Evolutionary conservation across 331 rosid species (phyloP).

Genomic region (Quercus phellos): DNA sequence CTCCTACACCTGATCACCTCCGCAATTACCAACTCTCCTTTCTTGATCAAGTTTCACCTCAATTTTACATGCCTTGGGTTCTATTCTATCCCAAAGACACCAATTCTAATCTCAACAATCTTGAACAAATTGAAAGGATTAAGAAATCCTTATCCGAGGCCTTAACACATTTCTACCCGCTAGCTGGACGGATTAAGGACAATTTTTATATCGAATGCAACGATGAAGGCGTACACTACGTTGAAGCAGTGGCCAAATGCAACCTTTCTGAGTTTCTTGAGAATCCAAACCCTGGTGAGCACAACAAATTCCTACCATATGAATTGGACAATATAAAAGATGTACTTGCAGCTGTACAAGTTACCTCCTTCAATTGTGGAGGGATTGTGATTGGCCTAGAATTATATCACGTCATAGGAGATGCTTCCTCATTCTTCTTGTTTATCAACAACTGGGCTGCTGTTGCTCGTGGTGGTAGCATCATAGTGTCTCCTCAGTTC

Average conservation of each 20-base stretch:
- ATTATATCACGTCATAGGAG: slow-evolving; percentile 28
- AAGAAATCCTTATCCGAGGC: slow-evolving; percentile 26
- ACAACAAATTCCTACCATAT: slow-evolving; percentile 24
- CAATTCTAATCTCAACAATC: not conserved
- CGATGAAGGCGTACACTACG: slow-evolving; percentile 28
- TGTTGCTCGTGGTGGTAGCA: slow-evolving; percentile 3
- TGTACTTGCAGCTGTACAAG: slow-evolving; percentile 7
- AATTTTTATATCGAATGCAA: slow-evolving; percentile 24
- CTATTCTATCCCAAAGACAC: slow-evolving; percentile 24
- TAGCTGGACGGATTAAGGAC: slow-evolving; percentile 27
- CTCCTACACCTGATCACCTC: slow-evolving; percentile 27
- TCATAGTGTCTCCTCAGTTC: not conserved
- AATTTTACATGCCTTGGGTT: slow-evolving; percentile 32
- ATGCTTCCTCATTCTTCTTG: slow-evolving; percentile 20
- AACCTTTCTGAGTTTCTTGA: slow-evolving; percentile 11
- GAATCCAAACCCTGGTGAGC: not conserved
- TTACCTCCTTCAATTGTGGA: slow-evolving; percentile 28
- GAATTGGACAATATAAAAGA: not conserved
- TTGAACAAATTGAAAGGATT: not conserved
- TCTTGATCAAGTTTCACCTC: slow-evolving; percentile 33
- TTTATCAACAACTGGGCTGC: slow-evolving; percentile 34
- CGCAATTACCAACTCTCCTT: slow-evolving; percentile 28
- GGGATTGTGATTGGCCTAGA: slow-evolving; percentile 27
- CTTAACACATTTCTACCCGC: slow-evolving; percentile 21
- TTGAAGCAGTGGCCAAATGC: slow-evolving; percentile 12